Evolutionary conservation across 805 yeast species (phyloP).

Genomic region (Debaryomyces prosopidis): DNA sequence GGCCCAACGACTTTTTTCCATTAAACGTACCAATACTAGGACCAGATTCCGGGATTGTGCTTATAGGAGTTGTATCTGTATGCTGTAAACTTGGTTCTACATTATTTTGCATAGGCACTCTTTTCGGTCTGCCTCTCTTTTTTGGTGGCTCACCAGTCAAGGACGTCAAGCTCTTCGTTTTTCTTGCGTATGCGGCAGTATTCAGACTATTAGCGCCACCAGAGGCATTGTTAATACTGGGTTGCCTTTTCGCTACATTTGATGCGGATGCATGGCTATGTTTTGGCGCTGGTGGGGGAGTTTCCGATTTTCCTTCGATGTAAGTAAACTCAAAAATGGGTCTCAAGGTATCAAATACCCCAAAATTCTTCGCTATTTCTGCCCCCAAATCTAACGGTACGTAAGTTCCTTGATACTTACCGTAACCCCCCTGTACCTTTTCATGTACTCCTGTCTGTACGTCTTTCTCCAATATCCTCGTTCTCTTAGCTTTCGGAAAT

Average conservation of each 20-base stretch:
- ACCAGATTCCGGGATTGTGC: slow-evolving; percentile 15
- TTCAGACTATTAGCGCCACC: slow-evolving; percentile 6
- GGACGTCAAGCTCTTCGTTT: slow-evolving; percentile 21
- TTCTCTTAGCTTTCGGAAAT: slow-evolving; percentile 62
- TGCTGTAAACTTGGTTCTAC: slow-evolving; percentile 29
- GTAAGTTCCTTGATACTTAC: slow-evolving; percentile 59
- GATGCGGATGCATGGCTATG: slow-evolving; percentile 48
- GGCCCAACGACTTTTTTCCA: slow-evolving; percentile 10
- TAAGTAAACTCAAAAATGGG: slow-evolving; percentile 66
- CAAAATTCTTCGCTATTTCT: slow-evolving; percentile 39
- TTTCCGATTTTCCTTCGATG: slow-evolving; percentile 38
- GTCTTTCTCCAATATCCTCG: slow-evolving; percentile 63
- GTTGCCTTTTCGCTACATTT: slow-evolving; percentile 36
- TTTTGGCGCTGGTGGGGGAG: slow-evolving; percentile 52
- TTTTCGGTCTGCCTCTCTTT: slow-evolving; percentile 39
- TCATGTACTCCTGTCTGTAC: slow-evolving; percentile 65
- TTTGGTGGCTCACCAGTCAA: slow-evolving; percentile 29
- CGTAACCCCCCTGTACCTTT: slow-evolving; percentile 72
- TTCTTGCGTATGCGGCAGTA: slow-evolving; percentile 14
- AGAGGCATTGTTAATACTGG: slow-evolving; percentile 9
- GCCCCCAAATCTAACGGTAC: slow-evolving; percentile 44
- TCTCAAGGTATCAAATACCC: slow-evolving; percentile 52
- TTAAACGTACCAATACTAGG: slow-evolving; percentile 35
- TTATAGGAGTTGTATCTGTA: slow-evolving; percentile 36
- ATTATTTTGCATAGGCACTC: slow-evolving; percentile 21